Evolutionary conservation across 2,329 filamentous ascomycete species (phyloP), one percentile per base, ranked within the genome.

Genomic region (Aspergillus transmontanensis): DNA sequence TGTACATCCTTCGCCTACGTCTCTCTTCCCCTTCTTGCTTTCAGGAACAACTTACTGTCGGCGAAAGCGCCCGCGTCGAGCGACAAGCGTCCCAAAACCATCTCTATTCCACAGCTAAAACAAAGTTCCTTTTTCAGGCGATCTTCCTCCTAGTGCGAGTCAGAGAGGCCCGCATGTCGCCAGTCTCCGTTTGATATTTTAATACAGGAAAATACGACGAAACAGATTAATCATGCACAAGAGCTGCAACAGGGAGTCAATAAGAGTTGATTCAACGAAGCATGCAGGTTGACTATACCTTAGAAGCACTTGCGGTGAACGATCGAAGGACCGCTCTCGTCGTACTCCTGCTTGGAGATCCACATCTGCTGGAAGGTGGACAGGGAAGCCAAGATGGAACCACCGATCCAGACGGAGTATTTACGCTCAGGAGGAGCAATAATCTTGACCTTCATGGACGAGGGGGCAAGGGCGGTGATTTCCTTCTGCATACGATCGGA

Each of bases 351-450:
- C 93, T 99, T 99, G 78, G 95, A 99, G 90, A 99, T 98, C 95
- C 95, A 99, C 95, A 99, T 99, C 87, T 99, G 95, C 89, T 99
- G 95, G 94, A 99, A 99, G 84, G 95, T 99, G 75, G 95, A 99
- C 78, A 99, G 92, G 71, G 95, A 99, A 76, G 95, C 95, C 80
- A 99, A 86, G 86, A 99, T 99, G 84, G 95, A 99, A 89, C 95
- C 95, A 95, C 95, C 95, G 83, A 99, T 99, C 95, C 95, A 99
- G 88, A 99, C 95, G 71, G 95, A 98, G 93, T 99, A 99, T 90
- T 99, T 99, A 86, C 95, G 93, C 92, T 99, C 95, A 75, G 95
- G 95, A 76, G 95, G 95, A 86, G 95, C 95, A 82, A 99, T 98
- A 86, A 99, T 98, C 92, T 98, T 98, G 89, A 99, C 94, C 93